Base-by-base conservation (phyloP, 2,329 filamentous ascomycete genomes). In the Stylonectria norvegica region DNA sequence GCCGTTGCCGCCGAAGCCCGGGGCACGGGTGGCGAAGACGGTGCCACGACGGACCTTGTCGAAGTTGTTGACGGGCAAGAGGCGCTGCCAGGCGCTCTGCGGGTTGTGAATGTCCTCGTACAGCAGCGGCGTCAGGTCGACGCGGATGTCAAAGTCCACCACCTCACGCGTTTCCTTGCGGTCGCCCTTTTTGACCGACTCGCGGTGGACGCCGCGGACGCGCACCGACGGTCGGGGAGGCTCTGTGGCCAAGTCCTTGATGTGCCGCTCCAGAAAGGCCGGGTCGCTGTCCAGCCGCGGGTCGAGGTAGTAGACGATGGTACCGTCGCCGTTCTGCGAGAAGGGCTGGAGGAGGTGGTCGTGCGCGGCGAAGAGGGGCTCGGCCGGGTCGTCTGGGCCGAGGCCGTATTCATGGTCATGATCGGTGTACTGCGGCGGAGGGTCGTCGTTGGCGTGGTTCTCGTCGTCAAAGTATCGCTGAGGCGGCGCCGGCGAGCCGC, bases 41-140 rank as follows among this genome's bases (percentile, higher is more conserved):
- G 79, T 80, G 15, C 85, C 85, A n/a, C 85, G 81, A 39, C 76
- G 72, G 8, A 76, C 75, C 47, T 79, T 77, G 50, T 83, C 77
- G 37, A 70, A 65, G 53, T 83, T 78, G 34, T 76, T 69, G 0
- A 77, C 76, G 0, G 76, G 74, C 8, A 64, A 62, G n/a, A 81
- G 47, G 18, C 63, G 48, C 9, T 61, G 52, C 72, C 68, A 75
- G 5, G 71, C 67, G 27, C 43, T 45, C 20, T 58, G 62, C n/a
- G n/a, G n/a, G 16, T 57, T 59, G 30, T 57, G 53, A 14, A 69
- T 65, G 44, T 76, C 66, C 5, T 68, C 59, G 53, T 72, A 76
- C 11, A 84, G 68, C 27, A 79, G 73, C 4, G 76, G 71, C 2
- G 78, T 80, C 48, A 85, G 63, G 40, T 83, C 78, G 44, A 83